Conservation (phyloP, 2,329 filamentous ascomycete genomes). For the Hortaea werneckii region DNA sequence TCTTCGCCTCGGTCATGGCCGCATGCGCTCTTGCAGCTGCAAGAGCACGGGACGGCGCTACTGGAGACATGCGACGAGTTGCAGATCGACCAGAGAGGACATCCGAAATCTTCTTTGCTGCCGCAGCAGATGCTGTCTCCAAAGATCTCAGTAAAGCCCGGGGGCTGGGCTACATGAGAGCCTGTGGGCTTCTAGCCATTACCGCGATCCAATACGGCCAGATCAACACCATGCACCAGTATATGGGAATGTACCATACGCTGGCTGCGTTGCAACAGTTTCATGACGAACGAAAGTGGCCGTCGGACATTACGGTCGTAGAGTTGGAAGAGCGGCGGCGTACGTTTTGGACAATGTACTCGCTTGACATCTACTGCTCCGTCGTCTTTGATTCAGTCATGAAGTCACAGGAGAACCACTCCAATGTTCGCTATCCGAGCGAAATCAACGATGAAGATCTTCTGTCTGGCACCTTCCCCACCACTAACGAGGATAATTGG, state of each 20-base stretch:
- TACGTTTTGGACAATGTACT: conserved; percentile 49
- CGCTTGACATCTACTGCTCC: conserved; percentile 44
- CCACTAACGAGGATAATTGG: conserved; percentile 29
- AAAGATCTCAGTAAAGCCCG: conserved; percentile 27
- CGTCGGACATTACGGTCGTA: conserved; percentile 32
- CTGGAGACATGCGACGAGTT: conserved; percentile 24
- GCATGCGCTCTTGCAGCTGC: conserved; percentile 41
- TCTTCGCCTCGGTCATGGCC: conserved; percentile 44
- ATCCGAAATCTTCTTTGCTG: conserved; percentile 36
- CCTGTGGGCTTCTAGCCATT: conserved; percentile 41
- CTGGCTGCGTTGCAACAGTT: conserved; percentile 39
- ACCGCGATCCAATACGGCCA: conserved; percentile 43
- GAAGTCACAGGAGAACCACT: conserved; percentile 37
- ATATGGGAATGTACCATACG: conserved; percentile 42
- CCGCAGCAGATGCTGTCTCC: conserved; percentile 32
- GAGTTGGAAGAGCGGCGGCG: conserved; percentile 41
- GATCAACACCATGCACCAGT: conserved; percentile 40
- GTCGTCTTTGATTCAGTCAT: conserved; percentile 43
- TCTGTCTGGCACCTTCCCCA: conserved; percentile 14
- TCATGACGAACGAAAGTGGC: conserved; percentile 47
- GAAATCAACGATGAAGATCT: conserved; percentile 40
- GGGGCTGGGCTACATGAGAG: conserved; percentile 34
- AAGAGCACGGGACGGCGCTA: conserved; percentile 41
- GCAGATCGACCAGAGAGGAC: conserved; percentile 19
- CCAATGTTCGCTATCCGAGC: conserved; percentile 39